phyloP scores from a whole-genome alignment of 257 asterid species.

The Solanum stenotomum region DNA sequence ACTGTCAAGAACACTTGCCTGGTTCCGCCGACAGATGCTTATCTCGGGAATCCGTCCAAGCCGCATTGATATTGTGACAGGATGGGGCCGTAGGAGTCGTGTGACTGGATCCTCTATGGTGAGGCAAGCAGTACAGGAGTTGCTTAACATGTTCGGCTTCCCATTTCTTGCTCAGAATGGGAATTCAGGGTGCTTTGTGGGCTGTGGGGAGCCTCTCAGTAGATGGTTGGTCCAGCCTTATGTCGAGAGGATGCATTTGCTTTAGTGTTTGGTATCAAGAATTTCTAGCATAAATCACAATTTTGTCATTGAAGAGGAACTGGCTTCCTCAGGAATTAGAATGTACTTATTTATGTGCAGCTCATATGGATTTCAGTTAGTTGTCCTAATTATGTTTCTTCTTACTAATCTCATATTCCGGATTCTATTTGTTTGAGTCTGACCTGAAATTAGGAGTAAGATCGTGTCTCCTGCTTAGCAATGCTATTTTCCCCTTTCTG shows the following conservation, averaged over 20 bases:
- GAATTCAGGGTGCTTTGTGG: slow-evolving; percentile 85
- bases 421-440: background rate
- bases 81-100: slow-evolving; percentile 95
- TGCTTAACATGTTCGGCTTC: slow-evolving; percentile 54
- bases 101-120: slow-evolving; percentile 85
- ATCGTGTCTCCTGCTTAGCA: background rate
- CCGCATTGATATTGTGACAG: slow-evolving; percentile 83
- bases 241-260: slow-evolving; percentile 93
- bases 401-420: background rate
- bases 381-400: background rate
- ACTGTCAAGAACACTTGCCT: slow-evolving; percentile 78
- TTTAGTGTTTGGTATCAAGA: slow-evolving; percentile 24
- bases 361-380: background rate
- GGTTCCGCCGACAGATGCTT: slow-evolving; percentile 75
- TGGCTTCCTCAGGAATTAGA: background rate
- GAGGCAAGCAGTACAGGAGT: slow-evolving; percentile 64
- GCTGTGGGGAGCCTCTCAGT: slow-evolving; percentile 80
- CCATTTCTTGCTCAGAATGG: slow-evolving; percentile 72
- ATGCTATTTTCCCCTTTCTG: background rate
- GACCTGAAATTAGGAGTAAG: background rate
- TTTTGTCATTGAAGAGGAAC: slow-evolving; percentile 18
- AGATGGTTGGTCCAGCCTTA: slow-evolving; percentile 73
- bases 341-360: background rate
- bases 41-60: slow-evolving; percentile 50
- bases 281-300: background rate